Evolutionary conservation across 2,329 filamentous ascomycete genomes (phyloP), one percentile per base, ranked within the genome.

Genomic region (Cryphonectria parasitica): DNA sequence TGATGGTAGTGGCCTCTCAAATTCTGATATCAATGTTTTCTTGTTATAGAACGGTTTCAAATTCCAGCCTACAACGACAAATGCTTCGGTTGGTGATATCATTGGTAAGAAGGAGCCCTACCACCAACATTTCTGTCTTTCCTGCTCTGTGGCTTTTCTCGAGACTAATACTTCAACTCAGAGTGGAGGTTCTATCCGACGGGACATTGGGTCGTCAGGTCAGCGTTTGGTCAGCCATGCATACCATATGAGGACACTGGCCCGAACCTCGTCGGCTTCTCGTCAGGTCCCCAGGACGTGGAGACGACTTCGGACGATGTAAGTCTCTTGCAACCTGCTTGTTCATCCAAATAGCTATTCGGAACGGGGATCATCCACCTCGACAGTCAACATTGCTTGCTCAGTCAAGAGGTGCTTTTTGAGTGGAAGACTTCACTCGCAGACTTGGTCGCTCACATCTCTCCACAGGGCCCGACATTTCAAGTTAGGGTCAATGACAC

Each of bases 151-250:
- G 7, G 17, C 19, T 22, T 10, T 2, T 34, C 31, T 63, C 34
- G 34, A 70, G 63, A 75, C 72, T 74, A 58, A 71, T 64, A 19
- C 25, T 10, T 8, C 19, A 28, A 31, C 15, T 45, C 67, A 82
- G 83, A 86, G 72, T 92, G 88, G 77, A 81, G 85, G 60, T 91
- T 92, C 76, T 90, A 88, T 74, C 88, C 89, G 0, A 82, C 82
- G 31, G 89, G 87, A 66, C 90, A 92, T 76, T 90, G 88, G 3
- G 87, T 92, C n/a, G 87, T 87, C 11, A 84, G 88, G 65, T 86
- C 89, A 45, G 88, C 85, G 64, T 91, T 85, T 74, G 78, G 81
- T 2, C 81, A 82, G n/a, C 88, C 90, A 54, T 92, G 90, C 72
- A 85, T 91, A 60, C 90, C 90, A 0, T 90, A 88, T 70, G 86